Base-by-base conservation (phyloP, 1,284 basidiomycete species). In the Sparassis latifolia region DNA sequence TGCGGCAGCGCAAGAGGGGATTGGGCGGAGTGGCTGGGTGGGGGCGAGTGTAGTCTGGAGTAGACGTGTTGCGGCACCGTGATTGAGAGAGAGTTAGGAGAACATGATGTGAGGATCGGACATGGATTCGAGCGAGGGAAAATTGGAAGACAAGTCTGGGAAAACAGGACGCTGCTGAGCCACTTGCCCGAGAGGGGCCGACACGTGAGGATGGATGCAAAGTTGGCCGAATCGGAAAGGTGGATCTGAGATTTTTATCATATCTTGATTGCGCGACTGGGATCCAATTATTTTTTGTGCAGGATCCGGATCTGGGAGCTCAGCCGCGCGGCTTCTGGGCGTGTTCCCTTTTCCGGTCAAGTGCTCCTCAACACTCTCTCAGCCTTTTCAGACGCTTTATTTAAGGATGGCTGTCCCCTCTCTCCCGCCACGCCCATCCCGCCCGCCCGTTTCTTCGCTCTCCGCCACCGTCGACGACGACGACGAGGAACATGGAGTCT, bases 181-280 rank as follows among this genome's bases (percentile, higher is more conserved):
- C 33, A 38, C 42, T 12, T 46, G 42, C 39, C 45, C 37, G n/a
- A 4, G 32, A 12, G 35, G 44, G 49, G 43, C 32, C 48, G 44
- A 51, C 52, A 54, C 52, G 52, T 54, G 52, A 48, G 40, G 37
- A 10, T 10, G 45, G 54, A 50, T 51, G 52, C 48, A 48, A 52
- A 48, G 55, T 28, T 42, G 48, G 43, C 12, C 50, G 50, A 30
- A 38, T 42, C 41, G 28, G 41, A 48, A 51, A 47, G 52, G 43
- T 33, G 31, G 47, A 64, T 62, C 62, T 61, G 42, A 62, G 62
- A 64, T 64, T 47, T 43, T 30, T 48, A 35, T 33, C 45, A 20
- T 52, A 61, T 61, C 58, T 55, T 58, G 61, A 64, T 62, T 59
- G 50, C 49, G 44, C 47, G 51, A 45, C 42, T 43, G 38, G 47